Evolutionary conservation across 2,329 filamentous ascomycete species (phyloP), one percentile per base, ranked within the genome.

Genomic region (Colletotrichum coccodes): DNA sequence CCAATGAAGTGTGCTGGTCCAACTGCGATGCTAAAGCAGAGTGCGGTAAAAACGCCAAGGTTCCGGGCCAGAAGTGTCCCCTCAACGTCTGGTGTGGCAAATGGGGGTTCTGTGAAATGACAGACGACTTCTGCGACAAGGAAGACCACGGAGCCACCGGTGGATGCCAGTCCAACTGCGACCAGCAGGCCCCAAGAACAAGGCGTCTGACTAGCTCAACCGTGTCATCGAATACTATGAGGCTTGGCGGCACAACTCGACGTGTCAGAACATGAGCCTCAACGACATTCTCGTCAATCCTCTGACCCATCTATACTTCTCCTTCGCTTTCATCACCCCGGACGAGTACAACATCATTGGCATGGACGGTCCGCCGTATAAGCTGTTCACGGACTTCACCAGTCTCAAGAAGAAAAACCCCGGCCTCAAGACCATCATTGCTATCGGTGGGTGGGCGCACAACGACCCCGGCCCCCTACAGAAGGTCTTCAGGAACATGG

Each of bases 361-460:
- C 3, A 80, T 80, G 74, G 75, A 77, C 23, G 60, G 56, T 4
- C 47, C 73, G 0, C 44, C 65, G 1, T 16, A 32, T 0, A 14
- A 28, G 0, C 54, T 76, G 0, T 77, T 73, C 54, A 18, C 21
- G 0, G 57, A 78, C 3, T 73, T 82, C 9, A 77, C 77, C 0
- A 64, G 58, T 1, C 32, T 82, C 3, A 81, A 82, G 70, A 23
- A 57, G 6, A 57, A 60, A 8, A 75, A 76, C 47, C 42, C 70
- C 0, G 70, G 63, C 2, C 72, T 82, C 0, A 75, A 82, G 64
- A 73, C 76, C 0, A 73, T 75, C 28, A 70, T 85, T 14, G 71
- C 78, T 1, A 21, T 85, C 7, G 83, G 83, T 1, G 83, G 83
- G 0, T 85, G 81, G 81, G 75, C 76, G 0, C 81, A 81, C 58